These are phyloP conservation scores for Laburnicola sp. DNA, from an alignment of 2,329 filamentous ascomycete species.

Conservation along the genomic window DNA sequence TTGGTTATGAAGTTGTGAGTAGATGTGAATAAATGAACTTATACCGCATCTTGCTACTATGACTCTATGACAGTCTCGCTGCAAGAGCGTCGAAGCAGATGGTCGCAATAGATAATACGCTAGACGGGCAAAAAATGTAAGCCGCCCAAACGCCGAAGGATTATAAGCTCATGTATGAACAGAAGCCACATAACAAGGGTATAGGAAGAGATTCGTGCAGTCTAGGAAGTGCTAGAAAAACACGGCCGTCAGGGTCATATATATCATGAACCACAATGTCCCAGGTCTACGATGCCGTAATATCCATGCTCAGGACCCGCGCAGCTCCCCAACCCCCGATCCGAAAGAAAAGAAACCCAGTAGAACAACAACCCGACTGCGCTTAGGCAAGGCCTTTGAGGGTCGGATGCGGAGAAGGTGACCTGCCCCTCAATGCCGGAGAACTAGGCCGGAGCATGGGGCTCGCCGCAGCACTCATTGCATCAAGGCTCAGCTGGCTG, in stretches of 20 bases:
- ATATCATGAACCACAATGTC: neutral
- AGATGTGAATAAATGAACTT: no score
- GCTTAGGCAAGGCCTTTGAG: constrained; percentile 11
- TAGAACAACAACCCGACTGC: neutral
- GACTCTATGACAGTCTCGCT: no score
- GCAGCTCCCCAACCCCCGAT: neutral
- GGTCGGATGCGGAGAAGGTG: constrained; percentile 37
- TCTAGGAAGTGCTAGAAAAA: neutral
- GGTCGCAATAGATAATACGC: neutral
- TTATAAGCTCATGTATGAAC: neutral
- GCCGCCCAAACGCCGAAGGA: neutral
- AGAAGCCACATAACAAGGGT: neutral
- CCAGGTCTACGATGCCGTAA: constrained; percentile 2
- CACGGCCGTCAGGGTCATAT: constrained; percentile 7
- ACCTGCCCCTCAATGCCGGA: constrained; percentile 40
- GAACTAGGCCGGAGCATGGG: constrained; percentile 42
- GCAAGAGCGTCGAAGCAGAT: no score
- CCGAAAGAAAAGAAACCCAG: neutral
- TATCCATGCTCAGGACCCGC: neutral
- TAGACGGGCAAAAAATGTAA: neutral
- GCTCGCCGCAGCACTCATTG: constrained; percentile 40
- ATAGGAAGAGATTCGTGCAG: constrained; percentile 4
- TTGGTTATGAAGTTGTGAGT: neutral
- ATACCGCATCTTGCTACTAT: no score
- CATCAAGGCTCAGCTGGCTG: constrained; percentile 43